These are phyloP conservation scores for Colletotrichum coccodes DNA, from an alignment of 2,329 filamentous ascomycete species.

Conservation along the genomic window DNA sequence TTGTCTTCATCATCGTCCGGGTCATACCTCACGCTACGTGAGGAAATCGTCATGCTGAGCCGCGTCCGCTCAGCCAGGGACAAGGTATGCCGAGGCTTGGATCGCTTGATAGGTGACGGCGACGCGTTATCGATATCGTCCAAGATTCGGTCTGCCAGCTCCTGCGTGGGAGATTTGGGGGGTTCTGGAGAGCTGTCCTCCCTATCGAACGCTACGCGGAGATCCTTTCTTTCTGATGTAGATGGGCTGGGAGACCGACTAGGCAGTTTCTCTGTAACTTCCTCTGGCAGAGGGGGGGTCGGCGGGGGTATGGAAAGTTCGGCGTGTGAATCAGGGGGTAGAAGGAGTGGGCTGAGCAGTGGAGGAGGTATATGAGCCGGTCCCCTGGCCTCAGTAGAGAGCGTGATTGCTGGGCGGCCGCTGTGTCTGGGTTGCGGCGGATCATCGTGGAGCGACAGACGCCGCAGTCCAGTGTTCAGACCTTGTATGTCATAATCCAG, in stretches of 20 bases:
- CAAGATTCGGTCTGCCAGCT: conserved; percentile 66
- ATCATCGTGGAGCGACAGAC: conserved; percentile 11
- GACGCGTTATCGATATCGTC: conserved; percentile 64
- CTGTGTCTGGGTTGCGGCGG: background rate
- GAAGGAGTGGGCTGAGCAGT: conserved; percentile 19
- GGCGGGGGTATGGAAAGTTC: conserved; percentile 28
- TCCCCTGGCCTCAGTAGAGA: conserved; percentile 12
- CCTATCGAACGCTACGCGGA: conserved; percentile 2
- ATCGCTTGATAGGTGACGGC: conserved; percentile 64
- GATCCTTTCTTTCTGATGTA: conserved; percentile 11
- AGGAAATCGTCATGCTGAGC: conserved; percentile 78
- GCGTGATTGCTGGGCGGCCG: conserved; percentile 6
- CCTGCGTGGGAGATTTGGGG: conserved; percentile 55
- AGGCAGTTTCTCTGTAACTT: background rate
- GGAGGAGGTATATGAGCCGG: background rate
- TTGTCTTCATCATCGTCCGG: conserved; percentile 44
- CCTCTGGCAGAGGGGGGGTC: conserved; percentile 26
- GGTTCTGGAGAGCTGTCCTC: conserved; percentile 30
- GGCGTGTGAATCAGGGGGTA: conserved; percentile 17
- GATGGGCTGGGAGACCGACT: conserved; percentile 14
- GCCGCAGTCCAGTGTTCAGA: background rate
- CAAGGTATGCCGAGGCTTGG: conserved; percentile 62
- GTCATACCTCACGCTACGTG: conserved; percentile 43
- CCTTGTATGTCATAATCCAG: conserved; percentile 56
- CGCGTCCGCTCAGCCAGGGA: conserved; percentile 83